These are phyloP conservation scores for Alectoria sarmentosa DNA, from an alignment of 495 filamentous ascomycete species.

Conservation along the genomic window DNA sequence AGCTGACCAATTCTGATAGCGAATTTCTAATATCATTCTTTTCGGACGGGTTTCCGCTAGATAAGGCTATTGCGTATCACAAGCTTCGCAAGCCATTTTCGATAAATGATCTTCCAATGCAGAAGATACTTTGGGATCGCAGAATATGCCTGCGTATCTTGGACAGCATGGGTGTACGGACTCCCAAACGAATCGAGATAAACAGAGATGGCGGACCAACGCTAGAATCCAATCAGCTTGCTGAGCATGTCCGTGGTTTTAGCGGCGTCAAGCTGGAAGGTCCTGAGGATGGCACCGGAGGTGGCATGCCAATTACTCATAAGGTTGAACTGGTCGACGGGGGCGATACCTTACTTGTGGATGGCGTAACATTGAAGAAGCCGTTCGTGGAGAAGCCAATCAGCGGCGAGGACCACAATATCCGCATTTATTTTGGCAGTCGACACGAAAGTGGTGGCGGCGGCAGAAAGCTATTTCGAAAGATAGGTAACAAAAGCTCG, in stretches of 20 bases:
- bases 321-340: conserved; percentile 79
- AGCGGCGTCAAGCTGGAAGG: conserved; percentile 75
- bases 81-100: conserved; percentile 89
- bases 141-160: conserved; percentile 80
- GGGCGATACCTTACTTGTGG: conserved; percentile 79
- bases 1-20: conserved; percentile 34
- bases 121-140: conserved; percentile 95
- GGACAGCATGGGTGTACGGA: conserved; percentile 81
- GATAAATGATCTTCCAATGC: conserved; percentile 97
- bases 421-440: conserved; percentile 91
- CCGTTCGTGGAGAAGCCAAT: conserved; percentile 98
- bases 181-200: conserved; percentile 84
- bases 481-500: conserved; percentile 96
- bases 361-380: conserved; percentile 74
- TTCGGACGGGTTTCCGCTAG: conserved; percentile 91
- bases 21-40: conserved; percentile 98
- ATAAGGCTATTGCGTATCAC: conserved; percentile 94
- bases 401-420: conserved; percentile 98
- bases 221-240: conserved; percentile 66
- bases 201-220: conserved; percentile 88
- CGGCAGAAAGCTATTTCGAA: conserved; percentile 86
- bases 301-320: conserved; percentile 47
- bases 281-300: conserved; percentile 63
- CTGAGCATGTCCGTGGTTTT: conserved; percentile 65
- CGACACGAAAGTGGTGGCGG: conserved; percentile 69